Evolutionary conservation across 2,329 filamentous ascomycete species (phyloP), one percentile per base, ranked within the genome.

Genomic region (Fusarium siculi): DNA sequence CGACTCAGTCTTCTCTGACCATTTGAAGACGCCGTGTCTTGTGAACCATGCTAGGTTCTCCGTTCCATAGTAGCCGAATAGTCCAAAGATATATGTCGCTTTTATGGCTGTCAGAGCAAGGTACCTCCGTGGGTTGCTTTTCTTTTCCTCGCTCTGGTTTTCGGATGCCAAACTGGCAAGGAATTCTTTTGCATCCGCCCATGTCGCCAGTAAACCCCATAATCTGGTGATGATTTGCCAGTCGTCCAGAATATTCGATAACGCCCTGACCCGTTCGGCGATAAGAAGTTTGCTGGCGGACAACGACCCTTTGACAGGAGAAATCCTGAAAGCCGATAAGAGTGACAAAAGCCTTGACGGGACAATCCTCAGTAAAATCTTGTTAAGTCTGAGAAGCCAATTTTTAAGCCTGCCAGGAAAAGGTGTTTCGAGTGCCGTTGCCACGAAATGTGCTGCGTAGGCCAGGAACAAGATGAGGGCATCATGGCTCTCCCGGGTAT

Each of bases 201-300:
- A 74, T 12, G 59, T 52, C 1, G 47, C 50, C 7, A 74, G 4
- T 4, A 72, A 12, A 1, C 72, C 72, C 72, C 72, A 74, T 18
- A 74, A 16, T 9, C 72, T 47, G 15, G 64, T 74, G 4, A 74
- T 63, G 4, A 68, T 69, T 6, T 74, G 72, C 72, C 72, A 74
- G 10, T 74, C 72, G n/a, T 74, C 72, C n/a, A 74, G 14, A 18
- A 74, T 52, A 42, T 69, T 19, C 2, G 69, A 52, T 3, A 74
- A 11, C 1, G 72, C 68, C 15, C 64, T 59, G 1, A 62, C 9
- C 12, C 72, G 44, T 18, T 72, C 55, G 5, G 68, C 59, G 25
- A 70, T 15, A 2, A 25, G 15, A 3, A 30, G 10, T 6, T 18
- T 64, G 11, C 25, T 47, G 0, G 25, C 21, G 2, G 21, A 21